These are phyloP conservation scores for Garcia nutans DNA, from an alignment of 345 rosid genomes.

Conservation along the genomic window DNA sequence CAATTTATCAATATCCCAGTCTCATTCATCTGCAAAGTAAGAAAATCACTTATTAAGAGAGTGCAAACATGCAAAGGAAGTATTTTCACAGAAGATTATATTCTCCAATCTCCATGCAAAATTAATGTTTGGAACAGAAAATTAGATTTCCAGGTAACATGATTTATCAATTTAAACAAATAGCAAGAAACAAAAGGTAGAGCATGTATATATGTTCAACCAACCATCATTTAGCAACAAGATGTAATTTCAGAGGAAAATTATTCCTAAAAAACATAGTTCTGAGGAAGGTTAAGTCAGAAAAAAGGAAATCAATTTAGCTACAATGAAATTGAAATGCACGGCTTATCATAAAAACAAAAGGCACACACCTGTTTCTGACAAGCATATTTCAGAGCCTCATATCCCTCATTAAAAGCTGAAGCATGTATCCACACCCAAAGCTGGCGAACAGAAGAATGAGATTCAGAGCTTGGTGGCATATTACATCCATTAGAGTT, in stretches of 20 bases:
- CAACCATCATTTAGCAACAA: neutral
- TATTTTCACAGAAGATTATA: neutral
- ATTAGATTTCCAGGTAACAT: neutral
- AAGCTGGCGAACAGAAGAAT: slow-evolving; percentile 42
- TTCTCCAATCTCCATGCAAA: neutral
- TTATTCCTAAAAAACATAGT: neutral
- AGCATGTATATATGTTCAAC: neutral
- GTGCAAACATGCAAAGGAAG: neutral
- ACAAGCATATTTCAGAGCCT: slow-evolving; percentile 60
- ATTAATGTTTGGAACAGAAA: neutral
- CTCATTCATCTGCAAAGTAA: slow-evolving; percentile 52
- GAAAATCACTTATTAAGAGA: slow-evolving; percentile 1
- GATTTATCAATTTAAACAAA: neutral
- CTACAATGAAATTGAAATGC: neutral
- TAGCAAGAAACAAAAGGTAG: neutral
- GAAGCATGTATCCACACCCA: slow-evolving; percentile 94
- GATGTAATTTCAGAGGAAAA: neutral
- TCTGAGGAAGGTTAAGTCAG: slow-evolving; percentile 3
- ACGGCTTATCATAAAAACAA: neutral
- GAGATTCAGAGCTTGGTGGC: slow-evolving; percentile 11
- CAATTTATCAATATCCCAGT: slow-evolving; percentile 45
- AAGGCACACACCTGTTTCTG: slow-evolving; percentile 51
- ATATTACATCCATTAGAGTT: slow-evolving; percentile 23
- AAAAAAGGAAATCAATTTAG: neutral
- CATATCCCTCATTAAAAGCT: slow-evolving; percentile 72